phyloP scores from a whole-genome alignment of 2,329 filamentous ascomycete species.

The Trematosphaeria pertusa region DNA sequence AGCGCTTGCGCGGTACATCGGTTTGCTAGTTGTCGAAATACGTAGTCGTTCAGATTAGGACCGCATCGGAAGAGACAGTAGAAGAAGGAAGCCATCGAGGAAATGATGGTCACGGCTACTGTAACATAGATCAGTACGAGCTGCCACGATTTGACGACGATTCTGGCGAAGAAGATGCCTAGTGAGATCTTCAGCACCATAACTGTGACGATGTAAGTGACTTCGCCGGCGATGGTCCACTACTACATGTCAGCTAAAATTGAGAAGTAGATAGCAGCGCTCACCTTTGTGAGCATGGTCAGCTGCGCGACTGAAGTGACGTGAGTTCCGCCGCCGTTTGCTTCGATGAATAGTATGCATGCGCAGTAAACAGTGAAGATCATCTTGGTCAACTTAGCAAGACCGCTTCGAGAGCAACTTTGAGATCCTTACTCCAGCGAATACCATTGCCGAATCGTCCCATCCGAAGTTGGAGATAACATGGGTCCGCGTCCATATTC shows the following conservation, averaged over 20 bases:
- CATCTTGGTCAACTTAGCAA: constrained; percentile 24
- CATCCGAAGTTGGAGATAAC: constrained; percentile 52
- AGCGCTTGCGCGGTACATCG: constrained; percentile 53
- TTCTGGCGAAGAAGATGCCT: constrained; percentile 54
- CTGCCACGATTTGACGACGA: constrained; percentile 52
- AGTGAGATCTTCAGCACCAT: constrained; percentile 54
- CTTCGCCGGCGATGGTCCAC: constrained; percentile 46
- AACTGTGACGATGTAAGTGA: constrained; percentile 49
- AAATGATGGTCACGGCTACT: constrained; percentile 47
- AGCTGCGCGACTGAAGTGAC: constrained; percentile 31
- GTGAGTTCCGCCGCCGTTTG: constrained; percentile 43
- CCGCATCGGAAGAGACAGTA: constrained; percentile 61
- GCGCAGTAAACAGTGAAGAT: constrained; percentile 43
- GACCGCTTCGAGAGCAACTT: no score
- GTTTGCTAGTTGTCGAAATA: constrained; percentile 40
- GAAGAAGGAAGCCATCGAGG: constrained; percentile 54
- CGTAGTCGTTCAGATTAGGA: constrained; percentile 33
- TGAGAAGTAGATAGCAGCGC: background rate
- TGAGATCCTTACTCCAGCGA: constrained; percentile 43
- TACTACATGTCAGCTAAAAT: constrained; percentile 22
- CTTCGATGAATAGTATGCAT: constrained; percentile 33
- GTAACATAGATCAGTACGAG: constrained; percentile 42
- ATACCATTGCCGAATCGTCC: constrained; percentile 52
- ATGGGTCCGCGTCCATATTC: constrained; percentile 49
- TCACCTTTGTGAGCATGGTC: constrained; percentile 36